Percentiles rank a stretch among this genome's conserved stretches.
Conservation (phyloP, 805 yeast species). For the Wickerhamomyces rabaulensis region DNA sequence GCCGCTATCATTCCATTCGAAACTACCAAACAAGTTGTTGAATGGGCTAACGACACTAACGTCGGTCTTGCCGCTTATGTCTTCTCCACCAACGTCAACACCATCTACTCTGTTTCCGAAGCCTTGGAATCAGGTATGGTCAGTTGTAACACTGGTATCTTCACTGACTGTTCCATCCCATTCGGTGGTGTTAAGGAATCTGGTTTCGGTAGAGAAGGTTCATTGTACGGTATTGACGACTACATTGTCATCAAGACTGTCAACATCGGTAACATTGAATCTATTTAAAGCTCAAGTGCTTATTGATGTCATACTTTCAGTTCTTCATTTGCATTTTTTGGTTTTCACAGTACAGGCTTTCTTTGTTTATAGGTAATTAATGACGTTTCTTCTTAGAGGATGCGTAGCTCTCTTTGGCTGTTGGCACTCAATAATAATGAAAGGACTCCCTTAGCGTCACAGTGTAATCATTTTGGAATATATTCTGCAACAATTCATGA, state of each 20-base stretch:
- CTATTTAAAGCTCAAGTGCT: constrained; percentile 1
- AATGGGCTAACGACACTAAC: constrained; percentile 47
- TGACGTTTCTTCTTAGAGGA: neutral
- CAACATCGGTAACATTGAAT: constrained; percentile 36
- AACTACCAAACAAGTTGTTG: constrained; percentile 47
- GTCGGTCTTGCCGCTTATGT: constrained; percentile 59
- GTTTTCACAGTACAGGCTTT: neutral
- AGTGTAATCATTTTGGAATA: no score
- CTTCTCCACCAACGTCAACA: constrained; percentile 46
- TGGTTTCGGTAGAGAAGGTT: constrained; percentile 70
- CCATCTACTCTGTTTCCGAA: constrained; percentile 47
- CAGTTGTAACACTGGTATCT: constrained; percentile 52
- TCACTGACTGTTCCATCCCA: constrained; percentile 53
- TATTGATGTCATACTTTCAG: neutral
- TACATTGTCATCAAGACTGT: constrained; percentile 49
- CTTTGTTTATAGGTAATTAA: neutral
- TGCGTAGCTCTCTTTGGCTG: no score
- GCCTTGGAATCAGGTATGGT: constrained; percentile 64
- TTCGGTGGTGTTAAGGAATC: constrained; percentile 62
- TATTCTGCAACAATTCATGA: no score
- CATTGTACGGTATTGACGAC: constrained; percentile 57
- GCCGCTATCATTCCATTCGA: constrained; percentile 53
- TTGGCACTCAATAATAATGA: no score
- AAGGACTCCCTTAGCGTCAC: no score
- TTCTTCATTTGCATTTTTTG: neutral